A percentile compares a stretch with the other conserved stretches of the same genome.
Evolutionary conservation across 73 alveolate species (phyloP).

Genomic region (Blepharisma japonicum): DNA sequence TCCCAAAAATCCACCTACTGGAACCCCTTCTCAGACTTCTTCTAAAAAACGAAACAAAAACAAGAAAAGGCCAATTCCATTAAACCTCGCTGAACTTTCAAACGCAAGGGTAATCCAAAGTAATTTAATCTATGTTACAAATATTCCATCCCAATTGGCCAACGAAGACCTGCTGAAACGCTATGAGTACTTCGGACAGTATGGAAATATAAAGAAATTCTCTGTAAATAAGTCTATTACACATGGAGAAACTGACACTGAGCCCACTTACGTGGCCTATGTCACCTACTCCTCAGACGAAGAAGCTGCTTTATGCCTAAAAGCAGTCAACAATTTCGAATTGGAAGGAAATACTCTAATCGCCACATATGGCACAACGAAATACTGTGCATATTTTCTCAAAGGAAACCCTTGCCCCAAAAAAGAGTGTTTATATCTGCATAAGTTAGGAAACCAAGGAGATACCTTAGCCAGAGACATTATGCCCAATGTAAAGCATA

Average conservation of each 20-base stretch:
- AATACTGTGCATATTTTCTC: constrained; percentile 76
- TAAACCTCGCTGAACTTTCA: neutral
- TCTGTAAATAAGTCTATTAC: constrained; percentile 43
- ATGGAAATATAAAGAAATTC: constrained; percentile 58
- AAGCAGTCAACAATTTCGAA: constrained; percentile 60
- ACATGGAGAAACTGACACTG: constrained; percentile 35
- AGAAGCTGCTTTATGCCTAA: constrained; percentile 71
- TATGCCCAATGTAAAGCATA: neutral
- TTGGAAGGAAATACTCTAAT: constrained; percentile 64
- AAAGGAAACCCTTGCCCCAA: constrained; percentile 65
- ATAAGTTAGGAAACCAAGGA: constrained; percentile 28
- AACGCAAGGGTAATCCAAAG: constrained; percentile 39
- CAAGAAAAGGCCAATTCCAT: too few relatives aligned
- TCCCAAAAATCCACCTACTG: neutral
- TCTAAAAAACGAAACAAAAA: neutral
- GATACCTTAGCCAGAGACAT: constrained; percentile 29
- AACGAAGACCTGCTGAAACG: constrained; percentile 42
- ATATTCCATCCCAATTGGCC: constrained; percentile 42
- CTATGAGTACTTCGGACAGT: constrained; percentile 82
- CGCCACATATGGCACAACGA: constrained; percentile 83
- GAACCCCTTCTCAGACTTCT: neutral
- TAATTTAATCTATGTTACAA: constrained; percentile 39
- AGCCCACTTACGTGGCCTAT: constrained; percentile 59
- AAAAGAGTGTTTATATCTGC: constrained; percentile 60
- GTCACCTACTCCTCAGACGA: constrained; percentile 69